Conservation (phyloP, 2,329 filamentous ascomycete species). For the Zasmidium angulare region DNA sequence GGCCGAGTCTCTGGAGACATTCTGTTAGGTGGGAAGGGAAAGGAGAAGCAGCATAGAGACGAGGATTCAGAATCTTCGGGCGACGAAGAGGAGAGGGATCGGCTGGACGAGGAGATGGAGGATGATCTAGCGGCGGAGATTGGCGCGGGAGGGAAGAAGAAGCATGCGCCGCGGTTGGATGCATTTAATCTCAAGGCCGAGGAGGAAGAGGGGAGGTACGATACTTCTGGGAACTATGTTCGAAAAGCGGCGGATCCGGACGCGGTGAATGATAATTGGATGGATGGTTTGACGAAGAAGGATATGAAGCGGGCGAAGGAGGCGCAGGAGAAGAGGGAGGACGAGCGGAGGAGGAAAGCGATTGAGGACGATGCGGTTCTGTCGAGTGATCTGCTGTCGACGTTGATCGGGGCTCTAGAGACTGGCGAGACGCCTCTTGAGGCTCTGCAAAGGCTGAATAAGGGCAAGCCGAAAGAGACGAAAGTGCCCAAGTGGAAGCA, state of each 20-base stretch:
- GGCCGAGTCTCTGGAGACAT: conserved; percentile 65
- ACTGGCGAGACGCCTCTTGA: conserved; percentile 84
- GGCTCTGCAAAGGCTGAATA: conserved; percentile 72
- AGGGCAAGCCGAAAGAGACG: conserved; percentile 57
- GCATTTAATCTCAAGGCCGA: conserved; percentile 93
- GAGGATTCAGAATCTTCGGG: conserved; percentile 41
- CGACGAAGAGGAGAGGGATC: conserved; percentile 65
- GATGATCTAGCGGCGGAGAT: conserved; percentile 84
- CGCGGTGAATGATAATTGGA: conserved; percentile 86
- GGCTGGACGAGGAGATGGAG: conserved; percentile 55
- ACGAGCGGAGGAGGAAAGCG: conserved; percentile 69
- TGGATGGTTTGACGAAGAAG: conserved; percentile 89
- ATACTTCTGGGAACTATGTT: conserved; percentile 87
- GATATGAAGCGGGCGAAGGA: conserved; percentile 86
- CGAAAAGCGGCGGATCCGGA: conserved; percentile 87
- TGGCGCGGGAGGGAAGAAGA: conserved; percentile 85
- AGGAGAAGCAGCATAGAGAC: conserved; percentile 37
- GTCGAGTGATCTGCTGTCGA: conserved; percentile 70
- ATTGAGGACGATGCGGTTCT: conserved; percentile 73
- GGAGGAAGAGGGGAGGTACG: conserved; percentile 89
- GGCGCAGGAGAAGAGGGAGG: conserved; percentile 81
- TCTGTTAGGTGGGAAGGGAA: conserved; percentile 56
- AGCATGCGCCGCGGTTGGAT: conserved; percentile 88
- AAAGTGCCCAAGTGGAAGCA: conserved; percentile 63
- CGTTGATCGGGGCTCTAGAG: conserved; percentile 72